phyloP scores from a whole-genome alignment of 345 rosid genomes.

The Citrus australasica region DNA sequence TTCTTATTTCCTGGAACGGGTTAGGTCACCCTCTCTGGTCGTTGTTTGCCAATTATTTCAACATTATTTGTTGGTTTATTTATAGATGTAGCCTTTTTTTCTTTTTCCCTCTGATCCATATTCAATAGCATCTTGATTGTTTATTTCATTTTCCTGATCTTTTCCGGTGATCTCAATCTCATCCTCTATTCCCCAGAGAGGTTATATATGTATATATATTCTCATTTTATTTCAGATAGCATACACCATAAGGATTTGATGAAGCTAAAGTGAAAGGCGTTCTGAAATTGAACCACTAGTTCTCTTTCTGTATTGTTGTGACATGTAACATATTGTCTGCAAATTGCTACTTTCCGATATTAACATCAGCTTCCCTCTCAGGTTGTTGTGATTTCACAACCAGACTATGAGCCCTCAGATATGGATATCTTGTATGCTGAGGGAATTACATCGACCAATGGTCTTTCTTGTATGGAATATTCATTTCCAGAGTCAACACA shows the following conservation, averaged over 20 bases:
- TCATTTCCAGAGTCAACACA: slow-evolving; percentile 45
- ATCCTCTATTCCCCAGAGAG: neutral
- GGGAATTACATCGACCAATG: slow-evolving; percentile 61
- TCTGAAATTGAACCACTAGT: neutral
- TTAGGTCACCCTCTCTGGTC: slow-evolving; percentile 24
- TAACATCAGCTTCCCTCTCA: slow-evolving; percentile 24
- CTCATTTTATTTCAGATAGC: neutral
- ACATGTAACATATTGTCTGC: neutral
- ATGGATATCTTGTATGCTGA: slow-evolving; percentile 80
- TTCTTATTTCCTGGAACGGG: slow-evolving; percentile 82
- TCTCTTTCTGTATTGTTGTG: neutral
- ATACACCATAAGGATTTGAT: neutral
- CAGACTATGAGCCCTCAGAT: slow-evolving; percentile 73
- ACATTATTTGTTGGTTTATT: neutral
- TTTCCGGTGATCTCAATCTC: neutral
- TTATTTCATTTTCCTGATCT: neutral
- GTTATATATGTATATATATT: neutral
- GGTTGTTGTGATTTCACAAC: slow-evolving; percentile 73
- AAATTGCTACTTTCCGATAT: neutral
- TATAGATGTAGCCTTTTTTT: neutral
- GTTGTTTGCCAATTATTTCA: neutral
- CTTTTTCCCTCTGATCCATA: neutral
- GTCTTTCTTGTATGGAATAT: slow-evolving; percentile 74
- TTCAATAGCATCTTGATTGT: neutral
- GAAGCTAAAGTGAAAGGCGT: neutral